phyloP scores from a whole-genome alignment of 1,284 basidiomycete genomes.

The Cerrena zonata region DNA sequence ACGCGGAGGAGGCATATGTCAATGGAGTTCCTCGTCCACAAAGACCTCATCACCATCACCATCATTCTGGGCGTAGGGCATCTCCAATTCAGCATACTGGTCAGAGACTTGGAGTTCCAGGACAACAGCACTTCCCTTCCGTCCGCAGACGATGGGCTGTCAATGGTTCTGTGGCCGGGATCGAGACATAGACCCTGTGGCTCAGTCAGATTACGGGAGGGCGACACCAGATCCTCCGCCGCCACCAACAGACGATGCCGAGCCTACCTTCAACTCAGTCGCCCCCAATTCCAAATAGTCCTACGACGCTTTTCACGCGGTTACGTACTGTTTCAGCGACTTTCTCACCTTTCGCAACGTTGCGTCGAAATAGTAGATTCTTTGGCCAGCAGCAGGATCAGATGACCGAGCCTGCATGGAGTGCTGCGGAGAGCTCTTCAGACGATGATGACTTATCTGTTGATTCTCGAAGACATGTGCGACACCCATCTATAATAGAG shows the following conservation, averaged over 20 bases:
- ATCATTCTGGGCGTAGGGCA: constrained; percentile 1
- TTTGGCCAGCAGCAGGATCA: constrained; percentile 29
- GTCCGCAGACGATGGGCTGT: constrained; percentile 9
- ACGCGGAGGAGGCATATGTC: constrained; percentile 33
- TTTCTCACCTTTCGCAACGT: constrained; percentile 39
- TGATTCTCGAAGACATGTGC: constrained; percentile 21
- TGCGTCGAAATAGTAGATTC: constrained; percentile 25
- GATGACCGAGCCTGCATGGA: constrained; percentile 38
- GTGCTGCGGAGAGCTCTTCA: constrained; percentile 59
- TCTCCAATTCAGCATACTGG: not conserved
- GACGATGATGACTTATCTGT: constrained; percentile 45
- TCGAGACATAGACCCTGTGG: constrained; percentile 12
- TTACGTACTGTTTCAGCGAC: constrained; percentile 47
- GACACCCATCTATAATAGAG: constrained; percentile 17
- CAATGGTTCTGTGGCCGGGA: constrained; percentile 14
- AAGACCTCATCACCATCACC: not conserved
- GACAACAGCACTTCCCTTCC: constrained; percentile 4
- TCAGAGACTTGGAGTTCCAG: not conserved
- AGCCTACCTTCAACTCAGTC: constrained; percentile 10
- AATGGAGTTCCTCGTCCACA: constrained; percentile 26
- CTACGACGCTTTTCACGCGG: constrained; percentile 36
- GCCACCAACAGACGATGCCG: constrained; percentile 13
- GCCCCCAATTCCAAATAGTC: constrained; percentile 10
- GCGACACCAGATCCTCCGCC: constrained; percentile 27
- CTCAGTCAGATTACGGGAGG: constrained; percentile 16